Evolutionary conservation across 495 filamentous ascomycete species (phyloP), one percentile per base, ranked within the genome.

Genomic region (Geopyxis carbonaria): DNA sequence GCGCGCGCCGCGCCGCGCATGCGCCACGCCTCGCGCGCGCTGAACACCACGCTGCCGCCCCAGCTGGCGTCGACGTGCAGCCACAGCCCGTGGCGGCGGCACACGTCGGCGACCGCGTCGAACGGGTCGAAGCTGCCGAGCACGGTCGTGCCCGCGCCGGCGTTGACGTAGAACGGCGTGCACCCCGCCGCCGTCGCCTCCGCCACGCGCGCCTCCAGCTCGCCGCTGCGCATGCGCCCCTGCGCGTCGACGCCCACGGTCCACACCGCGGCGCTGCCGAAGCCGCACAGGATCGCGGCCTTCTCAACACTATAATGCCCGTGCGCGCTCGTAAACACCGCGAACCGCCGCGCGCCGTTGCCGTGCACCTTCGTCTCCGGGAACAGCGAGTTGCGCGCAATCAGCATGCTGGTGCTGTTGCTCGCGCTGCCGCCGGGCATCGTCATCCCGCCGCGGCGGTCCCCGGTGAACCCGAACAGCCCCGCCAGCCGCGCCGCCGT

Each of bases 271-370:
- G 63, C 57, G 22, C 75, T 75, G 3, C 89, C 89, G 21, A 97
- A 65, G 5, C 89, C 89, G 39, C 76, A 75, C 55, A 83, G 78
- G 43, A 84, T 74, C 10, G 84, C 85, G 0, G 86, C 84, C 60
- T 94, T 93, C 55, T 92, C 82, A n/a, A 93, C 68, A 29, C 76
- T 84, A 62, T 93, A 95, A 63, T 94, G 87, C 1, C 84, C 84
- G 55, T 94, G 83, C 18, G 64, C 72, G 47, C 73, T 78, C 11
- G 86, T 92, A 66, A 94, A 93, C n/a, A 93, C 64, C 6, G 85
- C 70, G 45, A 93, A 84, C 5, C 61, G 56, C 46, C 69, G 66
- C 6, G 51, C 50, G 5, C 57, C 66, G 53, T 81, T 80, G 13
- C 89, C 87, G 4, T 70, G 52, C 7, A 58, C 63, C 57, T 92